A percentile compares a stretch with the other conserved stretches of the same genome.
These are phyloP conservation scores for Meripilus lineatus DNA, from an alignment of 1,284 basidiomycete genomes.

Conservation along the genomic window DNA sequence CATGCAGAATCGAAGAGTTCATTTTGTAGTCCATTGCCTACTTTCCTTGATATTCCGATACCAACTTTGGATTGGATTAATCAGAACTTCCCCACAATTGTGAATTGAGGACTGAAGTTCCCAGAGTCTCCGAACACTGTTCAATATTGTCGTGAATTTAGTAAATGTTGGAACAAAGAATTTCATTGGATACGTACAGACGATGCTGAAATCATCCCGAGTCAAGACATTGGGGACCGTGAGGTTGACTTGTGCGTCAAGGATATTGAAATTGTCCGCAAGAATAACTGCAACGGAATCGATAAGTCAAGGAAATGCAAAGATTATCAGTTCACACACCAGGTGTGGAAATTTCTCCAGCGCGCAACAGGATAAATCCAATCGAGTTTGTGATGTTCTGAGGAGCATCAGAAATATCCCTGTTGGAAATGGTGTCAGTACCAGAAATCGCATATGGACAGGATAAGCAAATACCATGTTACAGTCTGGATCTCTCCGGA, in stretches of 20 bases:
- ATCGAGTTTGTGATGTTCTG: conserved; percentile 40
- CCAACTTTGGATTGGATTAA: too few species aligned
- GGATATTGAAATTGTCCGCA: conserved; percentile 33
- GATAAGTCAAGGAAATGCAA: conserved; percentile 23
- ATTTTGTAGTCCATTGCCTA: too few species aligned
- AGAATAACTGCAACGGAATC: not conserved
- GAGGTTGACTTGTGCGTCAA: conserved; percentile 32
- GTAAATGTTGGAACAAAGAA: not conserved
- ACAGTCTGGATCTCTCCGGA: conserved; percentile 38
- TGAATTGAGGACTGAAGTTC: conserved; percentile 28
- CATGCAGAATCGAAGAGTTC: too few species aligned
- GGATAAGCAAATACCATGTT: conserved; percentile 33
- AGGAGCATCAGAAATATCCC: conserved; percentile 38
- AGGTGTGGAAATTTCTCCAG: conserved; percentile 20
- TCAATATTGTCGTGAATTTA: conserved; percentile 1
- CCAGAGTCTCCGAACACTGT: conserved; percentile 34
- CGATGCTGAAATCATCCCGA: conserved; percentile 25
- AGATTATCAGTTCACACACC: not conserved
- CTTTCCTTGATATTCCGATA: too few species aligned
- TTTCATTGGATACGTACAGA: conserved; percentile 21
- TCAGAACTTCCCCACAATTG: too few species aligned
- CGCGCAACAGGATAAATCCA: conserved; percentile 35
- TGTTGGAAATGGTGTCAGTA: conserved; percentile 14
- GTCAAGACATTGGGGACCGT: conserved; percentile 22
- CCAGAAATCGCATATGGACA: not conserved